Conservation (phyloP, 371 early-diverging fungal genomes). For the Phascolomyces articulosus region DNA sequence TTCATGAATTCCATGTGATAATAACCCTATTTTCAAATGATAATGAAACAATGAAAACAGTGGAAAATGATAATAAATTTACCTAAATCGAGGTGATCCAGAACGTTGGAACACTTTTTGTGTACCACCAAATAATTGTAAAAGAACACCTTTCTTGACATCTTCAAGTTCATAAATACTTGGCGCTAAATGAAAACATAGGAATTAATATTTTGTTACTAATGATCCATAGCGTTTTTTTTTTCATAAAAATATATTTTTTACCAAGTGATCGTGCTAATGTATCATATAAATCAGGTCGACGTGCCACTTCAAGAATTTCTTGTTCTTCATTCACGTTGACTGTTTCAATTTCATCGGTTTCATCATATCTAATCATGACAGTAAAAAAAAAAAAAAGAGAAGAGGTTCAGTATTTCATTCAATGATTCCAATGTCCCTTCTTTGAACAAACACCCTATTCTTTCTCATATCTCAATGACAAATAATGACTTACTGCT, state of each 20-base stretch:
- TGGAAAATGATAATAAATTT: no score
- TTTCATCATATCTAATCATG: constrained; percentile 70
- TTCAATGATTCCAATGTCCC: no score
- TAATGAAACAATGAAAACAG: no score
- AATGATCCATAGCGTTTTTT: no score
- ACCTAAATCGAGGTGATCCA: constrained; percentile 70
- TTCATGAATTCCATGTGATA: neutral
- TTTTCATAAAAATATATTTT: no score
- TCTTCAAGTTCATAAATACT: constrained; percentile 98
- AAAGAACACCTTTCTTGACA: constrained; percentile 96
- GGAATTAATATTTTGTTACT: no score
- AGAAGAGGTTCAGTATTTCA: no score
- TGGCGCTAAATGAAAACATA: constrained; percentile 71
- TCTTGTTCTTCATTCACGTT: constrained; percentile 66
- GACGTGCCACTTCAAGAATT: constrained; percentile 62
- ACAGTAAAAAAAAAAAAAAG: no score
- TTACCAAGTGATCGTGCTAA: constrained; percentile 76
- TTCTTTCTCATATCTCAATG: no score
- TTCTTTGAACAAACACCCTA: no score
- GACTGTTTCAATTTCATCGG: constrained; percentile 63
- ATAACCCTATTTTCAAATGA: no score
- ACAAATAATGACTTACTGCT: constrained; percentile 30
- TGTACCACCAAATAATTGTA: constrained; percentile 99
- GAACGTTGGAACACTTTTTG: constrained; percentile 75
- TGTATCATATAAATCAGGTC: constrained; percentile 78